phyloP scores from a whole-genome alignment of 768 basidiomycete species.

The Tulasnella sp. region DNA sequence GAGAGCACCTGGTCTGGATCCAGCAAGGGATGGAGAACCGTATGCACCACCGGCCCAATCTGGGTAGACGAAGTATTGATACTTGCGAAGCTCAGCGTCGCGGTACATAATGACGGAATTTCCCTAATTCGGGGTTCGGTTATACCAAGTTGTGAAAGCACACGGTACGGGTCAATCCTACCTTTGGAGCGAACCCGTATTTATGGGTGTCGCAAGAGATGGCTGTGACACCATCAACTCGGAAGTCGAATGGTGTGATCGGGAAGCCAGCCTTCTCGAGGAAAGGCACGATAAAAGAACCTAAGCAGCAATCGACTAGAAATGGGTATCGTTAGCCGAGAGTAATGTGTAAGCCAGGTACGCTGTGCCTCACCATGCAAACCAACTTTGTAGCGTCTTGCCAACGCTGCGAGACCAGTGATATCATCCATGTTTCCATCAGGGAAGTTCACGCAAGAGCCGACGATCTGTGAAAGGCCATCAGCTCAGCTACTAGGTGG shows the following conservation, averaged over 20 bases:
- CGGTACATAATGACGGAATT: slow-evolving; percentile 95
- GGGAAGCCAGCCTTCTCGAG: slow-evolving; percentile 71
- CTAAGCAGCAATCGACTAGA: slow-evolving; percentile 83
- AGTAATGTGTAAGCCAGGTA: background rate
- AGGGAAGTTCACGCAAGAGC: slow-evolving; percentile 78
- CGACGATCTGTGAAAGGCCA: slow-evolving; percentile 52
- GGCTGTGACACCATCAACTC: slow-evolving; percentile 82
- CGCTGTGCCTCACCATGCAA: slow-evolving; percentile 42
- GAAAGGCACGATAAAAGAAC: slow-evolving; percentile 90
- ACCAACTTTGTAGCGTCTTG: slow-evolving; percentile 65
- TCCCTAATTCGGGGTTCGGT: slow-evolving; percentile 42
- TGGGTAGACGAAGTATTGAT: slow-evolving; percentile 82
- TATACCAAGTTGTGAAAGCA: background rate
- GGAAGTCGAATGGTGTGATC: slow-evolving; percentile 77
- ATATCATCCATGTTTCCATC: slow-evolving; percentile 87
- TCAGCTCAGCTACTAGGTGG: slow-evolving; percentile 2
- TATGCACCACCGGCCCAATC: slow-evolving; percentile 86
- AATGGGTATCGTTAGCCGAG: background rate
- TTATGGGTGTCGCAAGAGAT: slow-evolving; percentile 97
- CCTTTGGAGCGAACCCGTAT: slow-evolving; percentile 95
- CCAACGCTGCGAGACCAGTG: slow-evolving; percentile 63
- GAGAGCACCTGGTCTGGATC: slow-evolving; percentile 86
- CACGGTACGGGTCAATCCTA: slow-evolving; percentile 25
- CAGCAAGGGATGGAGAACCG: slow-evolving; percentile 80
- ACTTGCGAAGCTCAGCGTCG: slow-evolving; percentile 59